These are phyloP conservation scores for Microthlaspi erraticum DNA, from an alignment of 345 rosid species.

Conservation along the genomic window DNA sequence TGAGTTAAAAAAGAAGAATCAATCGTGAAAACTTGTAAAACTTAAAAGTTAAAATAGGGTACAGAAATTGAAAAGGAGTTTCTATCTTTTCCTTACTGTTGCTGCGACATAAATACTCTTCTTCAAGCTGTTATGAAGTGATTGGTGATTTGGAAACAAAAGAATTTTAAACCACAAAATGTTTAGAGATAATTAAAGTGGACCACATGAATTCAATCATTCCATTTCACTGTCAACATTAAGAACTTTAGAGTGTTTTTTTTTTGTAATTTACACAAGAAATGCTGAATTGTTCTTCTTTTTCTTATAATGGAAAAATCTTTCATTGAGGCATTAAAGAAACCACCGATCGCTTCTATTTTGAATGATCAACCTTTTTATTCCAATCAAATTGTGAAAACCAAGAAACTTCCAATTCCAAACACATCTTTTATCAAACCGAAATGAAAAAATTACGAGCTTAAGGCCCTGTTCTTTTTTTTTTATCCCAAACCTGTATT, in stretches of 20 bases:
- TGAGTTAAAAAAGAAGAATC: background rate
- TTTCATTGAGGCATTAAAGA: conserved; percentile 21
- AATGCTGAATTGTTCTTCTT: background rate
- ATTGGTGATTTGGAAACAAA: conserved; percentile 24
- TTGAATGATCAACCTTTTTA: background rate
- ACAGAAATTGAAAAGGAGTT: conserved; percentile 7
- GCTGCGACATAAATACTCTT: conserved; percentile 32
- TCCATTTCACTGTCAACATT: conserved; percentile 34
- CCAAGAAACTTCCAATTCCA: background rate
- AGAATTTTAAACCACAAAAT: conserved; percentile 28
- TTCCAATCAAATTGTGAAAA: conserved; percentile 18
- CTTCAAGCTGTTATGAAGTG: conserved; percentile 36
- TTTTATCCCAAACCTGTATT: too few species aligned
- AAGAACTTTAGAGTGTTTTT: background rate
- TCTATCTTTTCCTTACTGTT: conserved; percentile 1
- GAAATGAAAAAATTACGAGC: background rate
- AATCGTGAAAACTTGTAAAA: background rate
- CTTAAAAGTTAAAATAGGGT: conserved; percentile 1
- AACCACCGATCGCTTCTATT: background rate
- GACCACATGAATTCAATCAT: conserved; percentile 38
- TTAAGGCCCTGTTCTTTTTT: background rate
- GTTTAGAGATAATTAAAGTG: conserved; percentile 28
- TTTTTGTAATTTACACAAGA: conserved; percentile 12
- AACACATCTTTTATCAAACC: background rate
- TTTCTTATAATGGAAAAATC: background rate